Evolutionary conservation across 176 grass and related monocot species (phyloP).

Genomic region (Melocanna baccifera): DNA sequence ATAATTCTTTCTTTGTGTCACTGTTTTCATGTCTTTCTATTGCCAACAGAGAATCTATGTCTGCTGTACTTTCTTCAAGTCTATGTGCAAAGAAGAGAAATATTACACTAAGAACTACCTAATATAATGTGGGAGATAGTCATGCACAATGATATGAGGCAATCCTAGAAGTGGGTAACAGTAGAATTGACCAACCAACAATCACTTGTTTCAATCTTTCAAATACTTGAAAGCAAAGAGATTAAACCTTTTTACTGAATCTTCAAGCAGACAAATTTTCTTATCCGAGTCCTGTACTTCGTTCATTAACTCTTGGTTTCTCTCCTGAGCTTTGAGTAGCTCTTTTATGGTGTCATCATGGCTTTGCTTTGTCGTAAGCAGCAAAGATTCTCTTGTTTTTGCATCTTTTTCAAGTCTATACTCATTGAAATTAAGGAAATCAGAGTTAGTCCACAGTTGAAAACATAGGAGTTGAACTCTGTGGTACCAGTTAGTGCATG

Average conservation of each 20-base stretch:
- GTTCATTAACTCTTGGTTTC: conserved; percentile 37
- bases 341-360: conserved; percentile 42
- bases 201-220: conserved; percentile 8
- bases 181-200: conserved; percentile 9
- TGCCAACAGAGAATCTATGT: conserved; percentile 48
- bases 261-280: conserved; percentile 45
- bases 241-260: conserved; percentile 57
- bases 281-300: conserved; percentile 38
- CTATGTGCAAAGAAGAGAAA: conserved; percentile 54
- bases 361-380: conserved; percentile 47
- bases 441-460: conserved; percentile 20
- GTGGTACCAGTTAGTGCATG: conserved; percentile 27
- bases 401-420: conserved; percentile 65
- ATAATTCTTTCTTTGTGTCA: conserved; percentile 51
- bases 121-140: neutral
- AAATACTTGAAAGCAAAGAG: conserved; percentile 25
- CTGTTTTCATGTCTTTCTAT: conserved; percentile 57
- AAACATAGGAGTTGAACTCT: conserved; percentile 18
- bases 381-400: conserved; percentile 36
- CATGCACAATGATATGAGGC: neutral
- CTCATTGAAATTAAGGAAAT: conserved; percentile 36
- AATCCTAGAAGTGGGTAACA: conserved; percentile 12
- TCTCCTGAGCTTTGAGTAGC: conserved; percentile 40
- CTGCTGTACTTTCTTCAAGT: conserved; percentile 49
- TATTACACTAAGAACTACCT: conserved; percentile 17